Base-by-base conservation (phyloP, 768 basidiomycete species). In the Hypsizygus marmoreus region DNA sequence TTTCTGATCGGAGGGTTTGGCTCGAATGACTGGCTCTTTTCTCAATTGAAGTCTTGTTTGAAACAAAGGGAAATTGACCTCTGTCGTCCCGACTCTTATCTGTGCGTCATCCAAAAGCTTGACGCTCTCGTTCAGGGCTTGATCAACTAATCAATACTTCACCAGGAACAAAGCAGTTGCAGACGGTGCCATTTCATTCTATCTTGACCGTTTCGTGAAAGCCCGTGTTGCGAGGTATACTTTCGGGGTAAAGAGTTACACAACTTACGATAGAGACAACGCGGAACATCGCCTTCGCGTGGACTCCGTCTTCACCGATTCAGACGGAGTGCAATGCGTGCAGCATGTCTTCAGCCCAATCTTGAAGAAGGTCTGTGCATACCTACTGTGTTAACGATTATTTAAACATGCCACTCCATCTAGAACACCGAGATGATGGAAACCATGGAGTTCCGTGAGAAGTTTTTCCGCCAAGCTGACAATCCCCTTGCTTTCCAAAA, bases 1-100 rank as follows among this genome's bases (percentile, higher is more conserved):
- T 71, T 80, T 42, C 61, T 80, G 10, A 77, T 81, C 2, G 79
- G 80, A 6, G 79, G 77, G 0, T 80, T 80, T 57, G 72, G 73
- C 8, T 73, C 76, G 1, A 79, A 70, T 46, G 71, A 74, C 33
- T 79, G 71, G 68, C 57, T 81, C 13, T 79, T 73, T 48, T 50
- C 61, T 1, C 63, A 66, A 35, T 66, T 79, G 16, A 69, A 71
- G 38, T 51, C 46, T 24, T 53, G 67, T 12, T 65, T 79, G 5
- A 61, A 66, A 12, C 41, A 55, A 4, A 23, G 65, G 3, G 63
- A 67, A 16, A 55, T 79, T 28, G 56, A 40, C 17, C 52, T 77
- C 28, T 67, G 62, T 36, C 63, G 76, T 16, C 76, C 76, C 0
- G 77, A 80, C 49, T 64, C 60, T 23, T 70, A 73, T 34, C 56